These are phyloP conservation scores for Populus hybrid DNA, from an alignment of 441 rosid species.

Conservation along the genomic window DNA sequence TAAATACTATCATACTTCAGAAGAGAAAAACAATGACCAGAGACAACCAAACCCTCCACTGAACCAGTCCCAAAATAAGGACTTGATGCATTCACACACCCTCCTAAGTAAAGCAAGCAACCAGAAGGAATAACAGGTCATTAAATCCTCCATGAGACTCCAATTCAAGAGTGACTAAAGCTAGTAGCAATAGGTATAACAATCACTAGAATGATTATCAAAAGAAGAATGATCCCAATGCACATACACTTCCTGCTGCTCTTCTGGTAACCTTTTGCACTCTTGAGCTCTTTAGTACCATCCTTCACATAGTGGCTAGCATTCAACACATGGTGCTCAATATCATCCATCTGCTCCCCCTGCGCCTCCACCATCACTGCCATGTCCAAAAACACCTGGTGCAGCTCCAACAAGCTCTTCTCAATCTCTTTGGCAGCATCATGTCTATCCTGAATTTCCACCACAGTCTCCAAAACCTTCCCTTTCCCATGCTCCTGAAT, in stretches of 20 bases:
- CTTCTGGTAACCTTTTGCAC: constrained; percentile 67
- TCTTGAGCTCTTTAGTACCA: constrained; percentile 69
- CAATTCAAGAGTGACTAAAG: constrained; percentile 62
- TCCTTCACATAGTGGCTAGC: constrained; percentile 77
- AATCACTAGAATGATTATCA: constrained; percentile 62
- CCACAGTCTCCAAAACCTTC: constrained; percentile 79
- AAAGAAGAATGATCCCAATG: constrained; percentile 57
- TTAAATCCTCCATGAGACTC: constrained; percentile 34
- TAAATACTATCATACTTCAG: background rate
- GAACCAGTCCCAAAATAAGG: constrained; percentile 24
- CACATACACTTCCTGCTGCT: constrained; percentile 82
- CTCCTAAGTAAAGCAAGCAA: background rate
- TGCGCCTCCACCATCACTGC: constrained; percentile 93
- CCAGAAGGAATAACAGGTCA: constrained; percentile 42
- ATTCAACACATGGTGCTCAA: constrained; percentile 80
- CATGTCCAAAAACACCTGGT: constrained; percentile 88
- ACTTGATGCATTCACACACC: background rate
- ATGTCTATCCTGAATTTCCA: constrained; percentile 81
- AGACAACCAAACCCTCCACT: background rate
- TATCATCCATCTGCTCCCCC: constrained; percentile 94
- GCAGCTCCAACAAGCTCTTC: constrained; percentile 87
- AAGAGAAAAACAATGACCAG: constrained; percentile 11
- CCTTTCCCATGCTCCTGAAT: constrained; percentile 94
- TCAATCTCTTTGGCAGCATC: constrained; percentile 86
- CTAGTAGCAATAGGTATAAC: constrained; percentile 71